Evolutionary conservation across 2,329 filamentous ascomycete genomes (phyloP).

Genomic region (Neurospora sp.): DNA sequence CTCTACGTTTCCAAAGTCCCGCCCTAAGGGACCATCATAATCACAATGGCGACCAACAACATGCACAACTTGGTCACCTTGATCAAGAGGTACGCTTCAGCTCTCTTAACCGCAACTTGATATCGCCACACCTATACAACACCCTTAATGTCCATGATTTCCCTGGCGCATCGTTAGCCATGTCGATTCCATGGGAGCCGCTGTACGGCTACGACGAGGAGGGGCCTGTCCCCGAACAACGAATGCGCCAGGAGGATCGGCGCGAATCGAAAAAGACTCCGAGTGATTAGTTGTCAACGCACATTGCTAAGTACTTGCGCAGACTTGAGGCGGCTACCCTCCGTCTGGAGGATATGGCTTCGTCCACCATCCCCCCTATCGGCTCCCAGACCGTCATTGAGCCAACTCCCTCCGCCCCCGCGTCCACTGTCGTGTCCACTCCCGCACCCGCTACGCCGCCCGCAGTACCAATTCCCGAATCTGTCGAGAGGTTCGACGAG

Average conservation of each 20-base stretch:
- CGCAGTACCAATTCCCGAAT: conserved; percentile 57
- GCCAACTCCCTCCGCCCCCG: conserved; percentile 30
- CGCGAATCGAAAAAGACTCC: not conserved
- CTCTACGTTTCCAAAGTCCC: not conserved
- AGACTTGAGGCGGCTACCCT: conserved; percentile 97
- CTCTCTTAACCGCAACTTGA: not conserved
- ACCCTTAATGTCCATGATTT: not conserved
- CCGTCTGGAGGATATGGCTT: conserved; percentile 90
- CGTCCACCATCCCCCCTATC: conserved; percentile 45
- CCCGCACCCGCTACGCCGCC: conserved; percentile 27
- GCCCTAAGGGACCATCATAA: not conserved
- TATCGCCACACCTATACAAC: not conserved
- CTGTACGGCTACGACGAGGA: not conserved
- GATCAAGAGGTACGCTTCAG: conserved; percentile 76
- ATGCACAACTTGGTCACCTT: conserved; percentile 97
- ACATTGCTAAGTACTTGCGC: conserved; percentile 38
- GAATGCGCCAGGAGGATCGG: not conserved
- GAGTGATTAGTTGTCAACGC: conserved; percentile 12
- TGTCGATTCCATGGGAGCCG: not conserved
- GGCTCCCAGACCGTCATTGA: conserved; percentile 26
- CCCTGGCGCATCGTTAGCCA: not conserved
- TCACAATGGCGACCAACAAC: conserved; percentile 62
- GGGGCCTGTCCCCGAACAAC: not conserved
- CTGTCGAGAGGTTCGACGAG: conserved; percentile 80
- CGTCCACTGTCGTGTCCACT: conserved; percentile 35